Conservation (phyloP, 768 basidiomycete genomes). For the Macrolepiota fuliginosa region DNA sequence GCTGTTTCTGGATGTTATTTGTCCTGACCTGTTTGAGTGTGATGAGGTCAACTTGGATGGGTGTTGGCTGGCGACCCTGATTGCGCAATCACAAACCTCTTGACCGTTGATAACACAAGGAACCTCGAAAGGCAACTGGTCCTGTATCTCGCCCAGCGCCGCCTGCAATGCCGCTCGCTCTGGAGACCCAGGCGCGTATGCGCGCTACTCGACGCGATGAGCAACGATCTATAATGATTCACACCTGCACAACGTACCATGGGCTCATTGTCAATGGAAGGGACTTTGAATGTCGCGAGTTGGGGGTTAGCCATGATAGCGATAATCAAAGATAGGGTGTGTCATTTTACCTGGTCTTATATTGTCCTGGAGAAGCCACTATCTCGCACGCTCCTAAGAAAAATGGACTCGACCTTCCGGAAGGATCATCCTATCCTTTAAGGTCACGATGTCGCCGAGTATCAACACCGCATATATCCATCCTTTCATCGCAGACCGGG, state of each 20-base stretch:
- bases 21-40: conserved; percentile 62
- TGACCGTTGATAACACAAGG: conserved; percentile 93
- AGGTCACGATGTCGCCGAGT: background rate
- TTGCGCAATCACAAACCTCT: conserved; percentile 46
- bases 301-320: conserved; percentile 65
- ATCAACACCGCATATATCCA: background rate
- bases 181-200: conserved; percentile 74
- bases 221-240: background rate
- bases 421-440: background rate
- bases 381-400: background rate
- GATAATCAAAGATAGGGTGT: conserved; percentile 10
- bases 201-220: conserved; percentile 41
- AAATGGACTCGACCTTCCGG: background rate
- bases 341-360: background rate
- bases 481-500: background rate
- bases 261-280: conserved; percentile 87
- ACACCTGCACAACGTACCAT: conserved; percentile 55
- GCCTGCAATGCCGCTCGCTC: conserved; percentile 75
- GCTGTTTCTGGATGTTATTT: conserved; percentile 74
- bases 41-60: background rate
- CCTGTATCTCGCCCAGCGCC: conserved; percentile 77
- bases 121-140: conserved; percentile 84
- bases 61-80: background rate
- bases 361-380: background rate
- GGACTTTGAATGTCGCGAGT: conserved; percentile 84